These are phyloP conservation scores for Sungouiella thailandica DNA, from an alignment of 805 yeast species.

Conservation along the genomic window DNA sequence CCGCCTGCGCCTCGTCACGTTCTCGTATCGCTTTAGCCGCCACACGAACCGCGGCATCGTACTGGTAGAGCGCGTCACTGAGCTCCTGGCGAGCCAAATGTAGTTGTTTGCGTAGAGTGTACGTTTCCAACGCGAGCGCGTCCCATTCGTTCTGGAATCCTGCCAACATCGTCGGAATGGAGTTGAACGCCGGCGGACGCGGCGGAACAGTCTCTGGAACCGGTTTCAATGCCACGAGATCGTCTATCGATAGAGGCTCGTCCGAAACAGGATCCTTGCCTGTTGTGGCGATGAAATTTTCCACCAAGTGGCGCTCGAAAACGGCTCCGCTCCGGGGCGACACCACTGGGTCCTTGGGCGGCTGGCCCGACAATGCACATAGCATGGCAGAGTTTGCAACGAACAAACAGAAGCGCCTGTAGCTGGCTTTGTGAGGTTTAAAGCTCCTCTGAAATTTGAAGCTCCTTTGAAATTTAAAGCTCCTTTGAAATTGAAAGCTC, in stretches of 20 bases:
- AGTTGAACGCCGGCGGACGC: conserved; percentile 46
- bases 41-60: conserved; percentile 87
- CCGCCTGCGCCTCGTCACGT: conserved; percentile 66
- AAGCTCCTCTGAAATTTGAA: too few relatives aligned
- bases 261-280: conserved; percentile 75
- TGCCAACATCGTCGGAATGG: conserved; percentile 74
- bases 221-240: conserved; percentile 42
- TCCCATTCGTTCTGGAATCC: conserved; percentile 89
- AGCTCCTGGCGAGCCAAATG: conserved; percentile 63
- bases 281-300: conserved; percentile 55
- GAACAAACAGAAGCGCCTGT: too few relatives aligned
- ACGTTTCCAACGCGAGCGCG: conserved; percentile 74
- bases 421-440: too few relatives aligned
- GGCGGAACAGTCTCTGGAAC: conserved; percentile 26
- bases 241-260: conserved; percentile 53
- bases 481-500: too few relatives aligned
- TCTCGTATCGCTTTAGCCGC: conserved; percentile 73
- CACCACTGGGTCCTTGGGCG: conserved; percentile 66
- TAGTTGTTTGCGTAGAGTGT: conserved; percentile 69
- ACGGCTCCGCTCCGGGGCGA: conserved; percentile 67
- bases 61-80: conserved; percentile 72
- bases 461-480: too few relatives aligned
- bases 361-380: conserved; percentile 59
- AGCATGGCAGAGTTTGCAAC: conserved; percentile 18
- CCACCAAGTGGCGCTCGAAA: conserved; percentile 61